Conservation (phyloP, 2,329 filamentous ascomycete species). For the Talaromyces sp. region DNA sequence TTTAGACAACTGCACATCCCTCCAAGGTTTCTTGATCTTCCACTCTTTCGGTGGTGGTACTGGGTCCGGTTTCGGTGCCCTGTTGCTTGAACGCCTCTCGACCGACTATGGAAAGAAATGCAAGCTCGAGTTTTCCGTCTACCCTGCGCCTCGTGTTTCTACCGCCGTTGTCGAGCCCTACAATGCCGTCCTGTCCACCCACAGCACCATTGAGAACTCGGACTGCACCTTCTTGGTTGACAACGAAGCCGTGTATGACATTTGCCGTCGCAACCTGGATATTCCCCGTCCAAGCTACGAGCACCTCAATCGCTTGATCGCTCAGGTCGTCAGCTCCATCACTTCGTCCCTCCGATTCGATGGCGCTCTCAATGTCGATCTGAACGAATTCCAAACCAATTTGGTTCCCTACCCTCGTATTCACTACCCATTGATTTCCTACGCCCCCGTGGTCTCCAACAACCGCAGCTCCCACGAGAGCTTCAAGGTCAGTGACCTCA, state of each 20-base stretch:
- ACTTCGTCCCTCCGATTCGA: slow-evolving; percentile 61
- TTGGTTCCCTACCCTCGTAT: slow-evolving; percentile 63
- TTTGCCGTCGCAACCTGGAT: slow-evolving; percentile 59
- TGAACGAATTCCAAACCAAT: slow-evolving; percentile 66
- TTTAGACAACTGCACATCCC: slow-evolving; percentile 58
- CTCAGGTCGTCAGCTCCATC: slow-evolving; percentile 62
- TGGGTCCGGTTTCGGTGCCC: slow-evolving; percentile 60
- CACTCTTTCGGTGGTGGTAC: slow-evolving; percentile 65
- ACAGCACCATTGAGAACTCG: slow-evolving; percentile 61
- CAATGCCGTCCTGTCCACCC: slow-evolving; percentile 52
- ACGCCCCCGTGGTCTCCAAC: slow-evolving; percentile 59
- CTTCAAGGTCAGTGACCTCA: slow-evolving; percentile 75
- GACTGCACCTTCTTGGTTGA: slow-evolving; percentile 65
- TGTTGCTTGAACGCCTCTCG: slow-evolving; percentile 58
- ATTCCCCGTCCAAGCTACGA: slow-evolving; percentile 60
- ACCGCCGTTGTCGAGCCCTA: slow-evolving; percentile 65
- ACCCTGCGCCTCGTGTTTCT: slow-evolving; percentile 58
- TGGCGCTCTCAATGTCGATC: slow-evolving; percentile 61
- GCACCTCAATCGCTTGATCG: slow-evolving; percentile 61
- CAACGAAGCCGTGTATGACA: slow-evolving; percentile 64
- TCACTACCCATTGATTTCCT: slow-evolving; percentile 61
- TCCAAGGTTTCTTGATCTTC: slow-evolving; percentile 64
- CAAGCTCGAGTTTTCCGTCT: slow-evolving; percentile 62
- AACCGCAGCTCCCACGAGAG: slow-evolving; percentile 78
- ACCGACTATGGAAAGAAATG: slow-evolving; percentile 63